Percentiles rank a stretch among this genome's conserved stretches.
Conservation (phyloP, 177 flowering plant genomes). For the Vitis hybrid region DNA sequence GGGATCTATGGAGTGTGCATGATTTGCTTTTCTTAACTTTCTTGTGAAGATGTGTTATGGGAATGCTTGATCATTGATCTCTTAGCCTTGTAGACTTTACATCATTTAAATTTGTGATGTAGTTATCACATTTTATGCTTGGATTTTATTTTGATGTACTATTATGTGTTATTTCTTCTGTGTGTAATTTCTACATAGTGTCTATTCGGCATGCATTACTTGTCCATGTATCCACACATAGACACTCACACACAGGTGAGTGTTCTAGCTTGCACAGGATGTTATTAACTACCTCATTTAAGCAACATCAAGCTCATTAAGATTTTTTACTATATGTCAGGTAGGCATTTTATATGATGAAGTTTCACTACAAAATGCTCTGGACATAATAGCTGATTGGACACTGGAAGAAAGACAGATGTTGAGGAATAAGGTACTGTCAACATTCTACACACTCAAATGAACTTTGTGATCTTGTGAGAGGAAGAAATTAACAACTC, state of each 20-base stretch:
- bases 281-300: background rate
- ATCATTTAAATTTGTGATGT: no score
- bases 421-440: conserved; percentile 79
- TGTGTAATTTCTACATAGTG: no score
- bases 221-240: no score
- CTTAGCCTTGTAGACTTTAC: no score
- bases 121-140: no score
- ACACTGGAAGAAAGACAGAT: conserved; percentile 85
- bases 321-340: conserved; percentile 35
- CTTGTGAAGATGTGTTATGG: no score
- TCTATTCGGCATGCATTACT: background rate
- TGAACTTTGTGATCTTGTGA: background rate
- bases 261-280: background rate
- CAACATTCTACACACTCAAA: conserved; percentile 1
- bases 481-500: background rate
- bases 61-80: no score
- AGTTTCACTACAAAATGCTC: conserved; percentile 69
- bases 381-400: conserved; percentile 94
- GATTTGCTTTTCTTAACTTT: no score
- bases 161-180: no score
- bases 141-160: no score
- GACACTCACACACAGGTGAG: background rate
- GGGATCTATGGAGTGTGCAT: no score
- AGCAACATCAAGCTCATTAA: background rate
- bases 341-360: conserved; percentile 94